A percentile compares a stretch with the other conserved stretches of the same genome.
These are phyloP conservation scores for Chlorencoelia australis DNA, from an alignment of 2,329 filamentous ascomycete genomes.

Conservation along the genomic window DNA sequence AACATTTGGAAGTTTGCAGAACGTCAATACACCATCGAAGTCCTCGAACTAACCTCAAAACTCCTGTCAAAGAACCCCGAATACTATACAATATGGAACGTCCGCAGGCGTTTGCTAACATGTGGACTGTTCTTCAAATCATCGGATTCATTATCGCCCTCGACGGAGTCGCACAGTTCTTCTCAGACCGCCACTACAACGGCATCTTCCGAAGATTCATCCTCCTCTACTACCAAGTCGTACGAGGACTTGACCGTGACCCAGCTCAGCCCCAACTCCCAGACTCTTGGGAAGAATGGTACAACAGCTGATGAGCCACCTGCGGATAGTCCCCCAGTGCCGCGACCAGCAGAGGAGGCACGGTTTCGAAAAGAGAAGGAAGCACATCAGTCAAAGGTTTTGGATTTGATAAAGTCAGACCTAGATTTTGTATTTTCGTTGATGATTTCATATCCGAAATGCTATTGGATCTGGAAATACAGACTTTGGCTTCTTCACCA, in stretches of 20 bases:
- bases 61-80: slow-evolving; percentile 72
- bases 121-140: slow-evolving; percentile 45
- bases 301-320: too few relatives aligned
- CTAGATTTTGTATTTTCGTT: slow-evolving; percentile 76
- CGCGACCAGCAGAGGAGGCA: too few relatives aligned
- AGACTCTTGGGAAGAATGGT: slow-evolving; percentile 39
- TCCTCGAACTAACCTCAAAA: slow-evolving; percentile 60
- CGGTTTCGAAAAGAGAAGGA: too few relatives aligned
- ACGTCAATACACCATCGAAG: slow-evolving; percentile 34
- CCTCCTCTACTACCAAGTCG: slow-evolving; percentile 45
- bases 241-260: slow-evolving; percentile 41
- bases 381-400: too few relatives aligned
- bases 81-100: slow-evolving; percentile 88
- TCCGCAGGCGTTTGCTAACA: slow-evolving; percentile 62
- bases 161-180: slow-evolving; percentile 43
- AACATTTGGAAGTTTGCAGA: slow-evolving; percentile 21
- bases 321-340: too few relatives aligned
- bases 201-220: slow-evolving; percentile 54
- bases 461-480: slow-evolving; percentile 99
- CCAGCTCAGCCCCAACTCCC: slow-evolving; percentile 37
- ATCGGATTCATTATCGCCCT: slow-evolving; percentile 41
- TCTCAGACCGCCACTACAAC: slow-evolving; percentile 44
- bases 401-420: slow-evolving; percentile 58
- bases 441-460: slow-evolving; percentile 80
- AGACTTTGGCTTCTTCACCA: slow-evolving; percentile 74